Conservation (phyloP, 768 basidiomycete species). For the Asterophora parasitica region DNA sequence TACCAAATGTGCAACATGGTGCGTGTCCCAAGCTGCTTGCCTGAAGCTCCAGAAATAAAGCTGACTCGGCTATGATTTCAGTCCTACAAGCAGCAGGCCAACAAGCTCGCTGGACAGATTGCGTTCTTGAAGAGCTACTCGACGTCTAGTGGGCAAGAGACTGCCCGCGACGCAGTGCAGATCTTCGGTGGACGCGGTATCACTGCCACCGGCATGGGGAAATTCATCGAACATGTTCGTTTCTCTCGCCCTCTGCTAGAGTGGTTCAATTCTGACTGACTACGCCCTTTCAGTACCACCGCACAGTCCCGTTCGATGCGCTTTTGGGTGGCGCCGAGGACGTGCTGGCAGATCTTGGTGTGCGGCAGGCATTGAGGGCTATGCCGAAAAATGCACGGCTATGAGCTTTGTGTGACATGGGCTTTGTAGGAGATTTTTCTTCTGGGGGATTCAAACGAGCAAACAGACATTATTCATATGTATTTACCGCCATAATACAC, state of each 20-base stretch:
- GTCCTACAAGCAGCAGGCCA: conserved; percentile 72
- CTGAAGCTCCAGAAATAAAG: too few species aligned
- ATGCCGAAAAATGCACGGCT: conserved; percentile 62
- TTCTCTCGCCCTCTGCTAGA: background rate
- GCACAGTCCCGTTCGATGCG: conserved; percentile 63
- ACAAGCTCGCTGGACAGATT: conserved; percentile 74
- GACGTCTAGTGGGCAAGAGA: conserved; percentile 60
- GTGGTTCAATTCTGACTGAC: background rate
- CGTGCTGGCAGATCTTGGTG: conserved; percentile 61
- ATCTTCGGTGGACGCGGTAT: conserved; percentile 87
- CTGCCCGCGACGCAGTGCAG: conserved; percentile 51
- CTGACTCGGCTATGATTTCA: conserved; percentile 1
- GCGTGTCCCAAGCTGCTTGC: background rate
- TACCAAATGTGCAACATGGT: conserved; percentile 86
- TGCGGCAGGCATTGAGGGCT: conserved; percentile 55
- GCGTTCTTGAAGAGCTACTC: conserved; percentile 69
- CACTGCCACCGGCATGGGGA: conserved; percentile 79
- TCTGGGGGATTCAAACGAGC: too few species aligned
- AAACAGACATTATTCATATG: background rate
- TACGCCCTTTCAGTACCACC: conserved; percentile 51
- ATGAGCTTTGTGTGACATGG: conserved; percentile 23
- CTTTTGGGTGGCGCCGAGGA: conserved; percentile 71
- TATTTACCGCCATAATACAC: too few species aligned
- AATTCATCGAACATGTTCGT: conserved; percentile 66
- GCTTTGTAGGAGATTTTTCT: too few species aligned